Base-by-base conservation (phyloP, 2,329 filamentous ascomycete species). In the Ceratocystis colombiana region DNA sequence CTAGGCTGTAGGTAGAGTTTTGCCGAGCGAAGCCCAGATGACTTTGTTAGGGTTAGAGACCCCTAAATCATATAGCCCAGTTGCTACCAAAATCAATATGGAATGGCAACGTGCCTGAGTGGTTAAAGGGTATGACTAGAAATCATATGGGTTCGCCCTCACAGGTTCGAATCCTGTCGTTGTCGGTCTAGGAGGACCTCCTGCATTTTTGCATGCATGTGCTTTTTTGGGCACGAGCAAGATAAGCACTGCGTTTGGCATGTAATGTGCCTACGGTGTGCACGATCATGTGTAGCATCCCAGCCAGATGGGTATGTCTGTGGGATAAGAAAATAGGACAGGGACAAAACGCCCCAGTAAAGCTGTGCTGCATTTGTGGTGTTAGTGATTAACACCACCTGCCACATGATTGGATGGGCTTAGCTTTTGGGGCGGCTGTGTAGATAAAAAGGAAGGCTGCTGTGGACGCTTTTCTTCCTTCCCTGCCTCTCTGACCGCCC, bases 101-200 rank as follows among this genome's bases (percentile, higher is more conserved):
- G 28, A 46, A 15, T 61, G 65, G 65, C 65, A 67, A 64, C 65
- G 65, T 67, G 65, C 65, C 61, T 64, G 65, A 67, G 65, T 67
- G 65, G 65, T 67, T 67, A 67, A 67, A 64, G 65, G 65, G 65
- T 67, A 64, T 64, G 65, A 67, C 65, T 64, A 67, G 65, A 67
- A 67, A 67, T 67, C 65, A 64, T 64, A 64, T 67, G 65, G 65
- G 50, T 67, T 67, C 65, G 65, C 37, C 65, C 62, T 61, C 65
- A 67, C 62, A 64, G 48, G 65, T 67, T 67, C 65, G 65, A 67
- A 64, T 67, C 65, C 61, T 67, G 61, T 67, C 61, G 62, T 64
- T 67, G 61, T 67, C 65, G 61, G 0, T 30, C 1, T 1, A 17
- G 33, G 7, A 37, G 8, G 33, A 37, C 30, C 8, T 12, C 8